Conservation (phyloP, 805 yeast species). For the Scheffersomyces coipomensis region DNA sequence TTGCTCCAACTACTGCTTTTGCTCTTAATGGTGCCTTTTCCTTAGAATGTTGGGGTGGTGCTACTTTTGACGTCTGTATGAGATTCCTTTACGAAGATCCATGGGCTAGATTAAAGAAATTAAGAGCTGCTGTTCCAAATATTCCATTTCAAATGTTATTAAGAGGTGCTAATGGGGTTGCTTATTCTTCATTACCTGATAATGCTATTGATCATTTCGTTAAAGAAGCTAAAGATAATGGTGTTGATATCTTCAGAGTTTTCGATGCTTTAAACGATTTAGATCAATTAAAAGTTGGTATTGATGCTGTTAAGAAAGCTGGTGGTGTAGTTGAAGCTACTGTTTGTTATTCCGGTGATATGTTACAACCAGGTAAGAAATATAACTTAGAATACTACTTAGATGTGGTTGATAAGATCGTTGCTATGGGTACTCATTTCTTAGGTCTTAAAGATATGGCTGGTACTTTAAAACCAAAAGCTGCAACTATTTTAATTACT, state of each 20-base stretch:
- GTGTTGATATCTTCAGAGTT: conserved; percentile 97
- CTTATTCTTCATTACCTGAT: conserved; percentile 96
- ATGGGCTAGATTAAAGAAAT: conserved; percentile 90
- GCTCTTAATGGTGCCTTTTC: conserved; percentile 91
- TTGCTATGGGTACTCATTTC: conserved; percentile 92
- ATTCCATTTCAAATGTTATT: conserved; percentile 99
- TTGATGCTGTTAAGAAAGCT: conserved; percentile 95
- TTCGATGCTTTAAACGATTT: conserved; percentile 96
- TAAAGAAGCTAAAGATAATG: conserved; percentile 88
- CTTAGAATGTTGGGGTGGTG: conserved; percentile 99
- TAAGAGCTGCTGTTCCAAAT: conserved; percentile 91
- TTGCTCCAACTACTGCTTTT: conserved; percentile 92
- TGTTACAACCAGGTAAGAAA: conserved; percentile 94
- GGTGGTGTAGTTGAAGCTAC: conserved; percentile 99
- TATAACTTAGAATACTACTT: conserved; percentile 91
- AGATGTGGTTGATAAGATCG: conserved; percentile 76
- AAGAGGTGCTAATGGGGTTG: conserved; percentile 99
- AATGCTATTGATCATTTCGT: conserved; percentile 98
- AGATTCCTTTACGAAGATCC: conserved; percentile 98
- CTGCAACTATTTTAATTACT: conserved; percentile 80
- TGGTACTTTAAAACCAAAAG: conserved; percentile 95
- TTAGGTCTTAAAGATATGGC: conserved; percentile 99
- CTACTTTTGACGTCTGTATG: conserved; percentile 98
- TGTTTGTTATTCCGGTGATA: conserved; percentile 97
- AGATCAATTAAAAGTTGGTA: conserved; percentile 96